Conservation (phyloP, 352 stramenopile genomes). For the Pythium graminicola region DNA sequence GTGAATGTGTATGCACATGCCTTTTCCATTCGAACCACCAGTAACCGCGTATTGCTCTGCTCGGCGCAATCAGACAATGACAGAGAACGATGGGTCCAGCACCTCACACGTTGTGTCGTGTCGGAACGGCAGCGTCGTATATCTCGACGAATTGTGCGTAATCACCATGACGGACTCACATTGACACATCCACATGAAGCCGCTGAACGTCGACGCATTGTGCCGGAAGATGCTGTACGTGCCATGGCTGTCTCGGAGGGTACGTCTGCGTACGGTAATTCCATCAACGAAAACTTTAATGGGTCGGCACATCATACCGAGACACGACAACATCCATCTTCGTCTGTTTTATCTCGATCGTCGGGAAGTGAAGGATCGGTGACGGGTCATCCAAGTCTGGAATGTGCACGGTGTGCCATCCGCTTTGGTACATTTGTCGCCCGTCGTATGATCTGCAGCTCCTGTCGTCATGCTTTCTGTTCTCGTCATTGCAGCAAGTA, state of each 20-base stretch:
- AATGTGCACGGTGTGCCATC: constrained; percentile 43
- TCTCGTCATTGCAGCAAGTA: constrained; percentile 48
- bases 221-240: constrained; percentile 44
- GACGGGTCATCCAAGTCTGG: not conserved
- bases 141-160: constrained; percentile 13
- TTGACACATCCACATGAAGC: constrained; percentile 18
- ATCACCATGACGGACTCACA: constrained; percentile 14
- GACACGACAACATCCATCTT: constrained; percentile 5
- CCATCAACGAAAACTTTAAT: constrained; percentile 11
- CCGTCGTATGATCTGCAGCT: constrained; percentile 50
- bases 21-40: constrained; percentile 56
- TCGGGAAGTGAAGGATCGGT: constrained; percentile 13
- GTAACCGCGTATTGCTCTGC: constrained; percentile 54
- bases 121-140: constrained; percentile 24
- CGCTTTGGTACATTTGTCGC: constrained; percentile 46
- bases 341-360: constrained; percentile 12
- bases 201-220: constrained; percentile 37
- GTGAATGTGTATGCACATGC: constrained; percentile 47
- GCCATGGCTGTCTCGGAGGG: constrained; percentile 5
- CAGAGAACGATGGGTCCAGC: constrained; percentile 42
- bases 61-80: constrained; percentile 36
- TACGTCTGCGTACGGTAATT: not conserved
- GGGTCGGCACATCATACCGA: not conserved
- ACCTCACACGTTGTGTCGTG: constrained; percentile 25
- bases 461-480: constrained; percentile 53